These are phyloP conservation scores for Glutinoglossum americanum DNA, from an alignment of 495 filamentous ascomycete genomes.

Conservation along the genomic window DNA sequence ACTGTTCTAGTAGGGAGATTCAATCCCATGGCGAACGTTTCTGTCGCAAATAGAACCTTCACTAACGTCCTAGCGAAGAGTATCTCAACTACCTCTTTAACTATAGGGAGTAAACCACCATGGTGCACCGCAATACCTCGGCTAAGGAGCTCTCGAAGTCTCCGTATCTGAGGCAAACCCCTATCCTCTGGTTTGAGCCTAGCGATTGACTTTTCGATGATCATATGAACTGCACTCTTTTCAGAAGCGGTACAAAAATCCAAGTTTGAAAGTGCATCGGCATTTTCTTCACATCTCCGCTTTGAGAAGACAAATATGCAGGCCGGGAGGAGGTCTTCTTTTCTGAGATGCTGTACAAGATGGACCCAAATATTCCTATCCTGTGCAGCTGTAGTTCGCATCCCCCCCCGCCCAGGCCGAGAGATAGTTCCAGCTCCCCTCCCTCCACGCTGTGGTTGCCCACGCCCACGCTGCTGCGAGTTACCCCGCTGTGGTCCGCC, in stretches of 20 bases:
- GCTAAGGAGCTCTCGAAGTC: conserved; percentile 63
- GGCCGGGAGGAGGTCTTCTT: conserved; percentile 65
- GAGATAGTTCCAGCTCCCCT: conserved; percentile 71
- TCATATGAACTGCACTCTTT: conserved; percentile 94
- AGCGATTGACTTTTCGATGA: conserved; percentile 86
- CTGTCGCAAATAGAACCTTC: conserved; percentile 90
- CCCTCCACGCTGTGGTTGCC: conserved; percentile 22
- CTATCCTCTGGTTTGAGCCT: conserved; percentile 82
- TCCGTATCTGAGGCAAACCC: conserved; percentile 68
- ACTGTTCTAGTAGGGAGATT: conserved; percentile 92
- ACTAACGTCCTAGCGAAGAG: conserved; percentile 86
- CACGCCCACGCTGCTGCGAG: conserved; percentile 23
- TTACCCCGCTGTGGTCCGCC: conserved; percentile 30
- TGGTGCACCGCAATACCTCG: conserved; percentile 93
- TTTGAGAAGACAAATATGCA: conserved; percentile 99
- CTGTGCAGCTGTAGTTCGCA: conserved; percentile 67
- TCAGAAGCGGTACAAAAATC: conserved; percentile 83
- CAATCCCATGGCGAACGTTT: conserved; percentile 96
- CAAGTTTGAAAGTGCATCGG: conserved; percentile 79
- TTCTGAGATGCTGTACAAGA: conserved; percentile 72
- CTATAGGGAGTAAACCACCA: conserved; percentile 83
- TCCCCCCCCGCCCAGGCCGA: conserved; percentile 62
- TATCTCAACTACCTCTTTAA: conserved; percentile 96
- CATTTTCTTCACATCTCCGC: conserved; percentile 90
- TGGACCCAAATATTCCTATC: conserved; percentile 96